These are phyloP conservation scores for Harringtonia aguacate DNA, from an alignment of 2,329 filamentous ascomycete species.

Conservation along the genomic window DNA sequence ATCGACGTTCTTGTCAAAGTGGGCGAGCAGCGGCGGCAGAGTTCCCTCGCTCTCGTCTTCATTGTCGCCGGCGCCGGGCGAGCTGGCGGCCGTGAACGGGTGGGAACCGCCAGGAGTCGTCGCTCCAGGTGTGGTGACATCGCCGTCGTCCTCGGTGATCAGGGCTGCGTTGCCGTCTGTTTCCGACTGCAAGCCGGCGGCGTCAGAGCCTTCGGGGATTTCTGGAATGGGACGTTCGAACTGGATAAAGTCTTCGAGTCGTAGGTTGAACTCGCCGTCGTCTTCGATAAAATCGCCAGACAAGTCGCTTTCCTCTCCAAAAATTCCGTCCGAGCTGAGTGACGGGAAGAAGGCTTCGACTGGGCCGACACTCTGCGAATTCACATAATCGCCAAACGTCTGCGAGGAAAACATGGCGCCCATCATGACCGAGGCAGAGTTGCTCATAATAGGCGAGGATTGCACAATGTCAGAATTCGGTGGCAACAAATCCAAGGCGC, in stretches of 20 bases:
- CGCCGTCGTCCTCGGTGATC: constrained; percentile 33
- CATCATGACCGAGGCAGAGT: constrained; percentile 68
- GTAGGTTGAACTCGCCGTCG: constrained; percentile 52
- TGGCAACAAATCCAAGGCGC: constrained; percentile 17
- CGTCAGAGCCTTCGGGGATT: constrained; percentile 21
- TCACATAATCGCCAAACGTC: constrained; percentile 45
- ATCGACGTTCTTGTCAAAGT: constrained; percentile 55
- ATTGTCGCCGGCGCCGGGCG: constrained; percentile 24
- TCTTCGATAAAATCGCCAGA: constrained; percentile 46
- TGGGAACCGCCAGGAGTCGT: too few species aligned
- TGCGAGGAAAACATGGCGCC: constrained; percentile 55
- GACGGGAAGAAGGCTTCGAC: constrained; percentile 63
- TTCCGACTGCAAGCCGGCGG: not conserved
- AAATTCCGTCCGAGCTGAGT: constrained; percentile 49
- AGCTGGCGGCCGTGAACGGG: constrained; percentile 20
- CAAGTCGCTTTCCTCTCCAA: constrained; percentile 40
- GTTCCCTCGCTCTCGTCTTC: constrained; percentile 27
- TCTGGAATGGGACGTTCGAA: constrained; percentile 40
- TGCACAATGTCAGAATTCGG: constrained; percentile 22
- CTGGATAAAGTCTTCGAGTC: constrained; percentile 63
- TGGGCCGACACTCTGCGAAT: constrained; percentile 59
- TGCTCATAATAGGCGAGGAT: constrained; percentile 49
- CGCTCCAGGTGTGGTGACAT: too few species aligned
- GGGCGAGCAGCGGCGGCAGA: constrained; percentile 45
- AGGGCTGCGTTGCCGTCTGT: constrained; percentile 15